These are phyloP conservation scores for Candida pseudocylindracea DNA, from an alignment of 1,139 yeast species.

Conservation along the genomic window DNA sequence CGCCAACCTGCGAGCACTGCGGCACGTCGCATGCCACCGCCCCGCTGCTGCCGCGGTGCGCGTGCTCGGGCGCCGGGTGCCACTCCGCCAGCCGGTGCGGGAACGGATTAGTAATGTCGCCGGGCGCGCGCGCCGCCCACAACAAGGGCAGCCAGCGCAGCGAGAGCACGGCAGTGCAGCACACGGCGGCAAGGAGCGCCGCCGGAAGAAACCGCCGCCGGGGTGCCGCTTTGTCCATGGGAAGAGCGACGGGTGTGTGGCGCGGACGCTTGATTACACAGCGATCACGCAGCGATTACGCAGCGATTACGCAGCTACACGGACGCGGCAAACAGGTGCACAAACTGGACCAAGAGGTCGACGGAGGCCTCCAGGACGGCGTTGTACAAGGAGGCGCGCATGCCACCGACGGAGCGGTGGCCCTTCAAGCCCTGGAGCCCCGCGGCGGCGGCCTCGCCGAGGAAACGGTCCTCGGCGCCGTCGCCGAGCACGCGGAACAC, in stretches of 20 bases:
- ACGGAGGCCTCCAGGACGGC: conserved; percentile 57
- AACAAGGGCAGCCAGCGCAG: too few relatives aligned
- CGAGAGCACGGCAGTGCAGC: too few relatives aligned
- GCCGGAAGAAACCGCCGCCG: too few relatives aligned
- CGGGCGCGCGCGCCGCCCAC: too few relatives aligned
- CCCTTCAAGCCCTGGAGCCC: conserved; percentile 68
- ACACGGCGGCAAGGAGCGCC: too few relatives aligned
- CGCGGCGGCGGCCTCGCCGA: conserved; percentile 31
- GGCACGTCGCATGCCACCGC: conserved; percentile 67
- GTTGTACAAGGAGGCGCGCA: conserved; percentile 82
- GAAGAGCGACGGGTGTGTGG: too few relatives aligned
- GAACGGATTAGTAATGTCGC: too few relatives aligned
- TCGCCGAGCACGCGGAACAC: conserved; percentile 56
- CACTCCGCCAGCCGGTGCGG: neutral
- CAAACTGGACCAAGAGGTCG: conserved; percentile 31
- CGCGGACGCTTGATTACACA: too few relatives aligned
- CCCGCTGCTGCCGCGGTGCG: conserved; percentile 11
- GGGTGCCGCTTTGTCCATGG: too few relatives aligned
- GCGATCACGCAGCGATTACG: too few relatives aligned
- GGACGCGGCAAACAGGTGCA: conserved; percentile 35
- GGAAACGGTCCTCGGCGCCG: conserved; percentile 43
- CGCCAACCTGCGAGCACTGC: conserved; percentile 49
- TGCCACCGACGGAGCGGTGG: conserved; percentile 93
- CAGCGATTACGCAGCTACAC: too few relatives aligned
- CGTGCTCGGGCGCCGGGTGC: neutral